phyloP scores from a whole-genome alignment of 306 rosid species.

The Vigna unguiculata region DNA sequence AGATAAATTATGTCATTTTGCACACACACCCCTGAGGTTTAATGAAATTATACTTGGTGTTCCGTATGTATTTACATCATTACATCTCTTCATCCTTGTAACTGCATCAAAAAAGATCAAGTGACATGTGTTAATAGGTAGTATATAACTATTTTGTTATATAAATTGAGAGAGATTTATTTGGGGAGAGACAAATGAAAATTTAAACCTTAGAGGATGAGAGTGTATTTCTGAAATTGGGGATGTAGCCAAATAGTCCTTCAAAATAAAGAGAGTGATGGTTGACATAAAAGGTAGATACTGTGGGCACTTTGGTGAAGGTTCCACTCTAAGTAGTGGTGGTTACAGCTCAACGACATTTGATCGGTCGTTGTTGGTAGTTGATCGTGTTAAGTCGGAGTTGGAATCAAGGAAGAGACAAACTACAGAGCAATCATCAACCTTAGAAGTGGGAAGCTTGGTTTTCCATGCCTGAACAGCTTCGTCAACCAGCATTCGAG shows the following conservation, averaged over 20 bases:
- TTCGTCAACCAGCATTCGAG: slow-evolving; percentile 62
- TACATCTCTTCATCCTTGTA: neutral
- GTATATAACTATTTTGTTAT: neutral
- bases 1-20: neutral
- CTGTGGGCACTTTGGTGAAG: neutral
- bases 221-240: neutral
- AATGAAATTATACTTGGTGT: neutral
- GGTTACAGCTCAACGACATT: neutral
- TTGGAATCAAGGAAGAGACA: slow-evolving; percentile 73
- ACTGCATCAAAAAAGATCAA: neutral
- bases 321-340: neutral
- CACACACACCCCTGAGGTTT: neutral
- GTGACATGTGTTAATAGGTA: neutral
- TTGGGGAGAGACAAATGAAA: neutral
- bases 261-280: neutral
- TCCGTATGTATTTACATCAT: neutral
- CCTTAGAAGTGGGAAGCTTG: slow-evolving; percentile 59
- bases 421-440: slow-evolving; percentile 86
- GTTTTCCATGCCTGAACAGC: slow-evolving; percentile 75
- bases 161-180: neutral
- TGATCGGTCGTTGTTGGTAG: no score
- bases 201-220: neutral
- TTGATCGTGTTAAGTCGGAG: slow-evolving; percentile 5
- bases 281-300: neutral
- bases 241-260: neutral